These are phyloP conservation scores for Sugiyamaella sp. DNA, from an alignment of 1,139 yeast genomes.

Conservation along the genomic window DNA sequence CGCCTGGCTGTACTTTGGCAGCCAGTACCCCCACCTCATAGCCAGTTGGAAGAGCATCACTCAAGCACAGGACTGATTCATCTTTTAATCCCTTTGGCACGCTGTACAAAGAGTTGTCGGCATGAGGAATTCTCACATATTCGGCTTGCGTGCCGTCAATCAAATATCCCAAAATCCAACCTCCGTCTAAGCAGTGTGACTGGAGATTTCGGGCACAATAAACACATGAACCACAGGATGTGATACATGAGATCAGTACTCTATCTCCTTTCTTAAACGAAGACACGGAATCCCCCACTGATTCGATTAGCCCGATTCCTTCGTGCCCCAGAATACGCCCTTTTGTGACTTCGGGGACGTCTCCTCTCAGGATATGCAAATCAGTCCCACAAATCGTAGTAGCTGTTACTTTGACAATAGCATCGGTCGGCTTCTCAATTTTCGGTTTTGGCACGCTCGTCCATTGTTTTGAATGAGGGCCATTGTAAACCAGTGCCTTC, in stretches of 20 bases:
- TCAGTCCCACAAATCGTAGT: conserved; percentile 56
- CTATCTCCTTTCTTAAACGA: conserved; percentile 50
- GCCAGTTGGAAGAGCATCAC: conserved; percentile 52
- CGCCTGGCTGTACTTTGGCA: conserved; percentile 46
- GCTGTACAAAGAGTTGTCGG: conserved; percentile 42
- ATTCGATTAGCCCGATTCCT: conserved; percentile 52
- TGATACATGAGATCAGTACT: conserved; percentile 51
- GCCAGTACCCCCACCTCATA: conserved; percentile 50
- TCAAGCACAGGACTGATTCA: conserved; percentile 48
- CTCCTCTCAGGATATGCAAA: conserved; percentile 52
- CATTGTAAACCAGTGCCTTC: conserved; percentile 52
- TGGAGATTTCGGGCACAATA: conserved; percentile 50
- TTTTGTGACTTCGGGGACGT: conserved; percentile 53
- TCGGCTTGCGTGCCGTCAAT: conserved; percentile 47
- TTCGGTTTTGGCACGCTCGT: conserved; percentile 46
- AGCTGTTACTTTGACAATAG: conserved; percentile 47
- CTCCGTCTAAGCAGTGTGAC: conserved; percentile 50
- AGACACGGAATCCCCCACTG: conserved; percentile 44
- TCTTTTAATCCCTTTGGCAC: conserved; percentile 43
- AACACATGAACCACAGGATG: conserved; percentile 56
- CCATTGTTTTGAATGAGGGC: conserved; percentile 46
- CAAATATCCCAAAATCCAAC: conserved; percentile 51
- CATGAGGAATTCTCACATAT: conserved; percentile 50
- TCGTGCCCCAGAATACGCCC: conserved; percentile 57
- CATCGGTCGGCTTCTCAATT: conserved; percentile 47